Conservation (phyloP, 2,329 filamentous ascomycete species). For the Trichoderma pleuroti region DNA sequence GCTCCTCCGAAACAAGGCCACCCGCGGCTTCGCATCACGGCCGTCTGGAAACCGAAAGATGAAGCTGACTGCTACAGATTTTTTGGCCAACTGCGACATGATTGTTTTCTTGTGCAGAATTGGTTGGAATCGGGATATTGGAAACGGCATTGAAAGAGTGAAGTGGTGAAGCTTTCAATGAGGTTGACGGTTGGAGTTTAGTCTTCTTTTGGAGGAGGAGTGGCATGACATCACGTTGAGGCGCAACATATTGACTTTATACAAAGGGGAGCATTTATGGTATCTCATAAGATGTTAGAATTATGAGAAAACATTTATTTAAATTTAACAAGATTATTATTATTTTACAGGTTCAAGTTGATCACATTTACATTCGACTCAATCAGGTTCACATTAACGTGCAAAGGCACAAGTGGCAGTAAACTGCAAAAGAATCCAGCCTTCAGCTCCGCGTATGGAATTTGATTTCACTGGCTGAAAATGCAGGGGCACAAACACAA, state of each 20-base stretch:
- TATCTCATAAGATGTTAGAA: too few species aligned
- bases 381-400: background rate
- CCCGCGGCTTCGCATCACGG: constrained; percentile 38
- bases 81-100: constrained; percentile 27
- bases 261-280: background rate
- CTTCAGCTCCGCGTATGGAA: background rate
- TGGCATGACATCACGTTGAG: constrained; percentile 11
- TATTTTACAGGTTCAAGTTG: too few species aligned
- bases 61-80: constrained; percentile 48
- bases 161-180: background rate
- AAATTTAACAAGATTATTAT: too few species aligned
- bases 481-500: background rate
- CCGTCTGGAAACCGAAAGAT: constrained; percentile 45
- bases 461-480: background rate
- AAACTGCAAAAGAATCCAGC: background rate
- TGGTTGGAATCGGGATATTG: background rate
- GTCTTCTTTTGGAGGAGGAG: background rate
- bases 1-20: constrained; percentile 62
- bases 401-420: background rate
- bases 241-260: background rate
- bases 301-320: too few species aligned
- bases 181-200: background rate
- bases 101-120: constrained; percentile 6
- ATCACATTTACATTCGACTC: background rate
- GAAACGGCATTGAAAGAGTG: background rate